Conservation (phyloP, 2,329 filamentous ascomycete species). For the Sporothrix dimorphospora region DNA sequence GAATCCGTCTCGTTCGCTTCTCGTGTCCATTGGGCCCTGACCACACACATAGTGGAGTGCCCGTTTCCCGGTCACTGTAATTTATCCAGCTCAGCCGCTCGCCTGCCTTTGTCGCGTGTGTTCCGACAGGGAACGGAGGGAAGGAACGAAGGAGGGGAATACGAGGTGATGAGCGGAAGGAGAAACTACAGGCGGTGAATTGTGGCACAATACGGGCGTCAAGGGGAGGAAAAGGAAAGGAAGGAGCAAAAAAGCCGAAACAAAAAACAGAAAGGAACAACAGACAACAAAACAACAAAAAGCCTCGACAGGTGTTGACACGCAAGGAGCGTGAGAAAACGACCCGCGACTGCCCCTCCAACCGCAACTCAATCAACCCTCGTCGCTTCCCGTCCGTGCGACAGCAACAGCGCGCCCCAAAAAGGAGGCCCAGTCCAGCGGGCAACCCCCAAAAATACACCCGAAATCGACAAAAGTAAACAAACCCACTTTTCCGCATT, state of each 20-base stretch:
- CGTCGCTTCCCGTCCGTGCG: constrained; percentile 20
- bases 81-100: constrained; percentile 24
- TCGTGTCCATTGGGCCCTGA: background rate
- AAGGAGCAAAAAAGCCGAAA: background rate
- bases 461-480: constrained; percentile 32
- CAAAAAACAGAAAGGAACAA: constrained; percentile 8
- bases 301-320: background rate
- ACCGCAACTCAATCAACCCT: background rate
- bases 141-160: constrained; percentile 22
- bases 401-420: constrained; percentile 1
- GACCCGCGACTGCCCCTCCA: constrained; percentile 15
- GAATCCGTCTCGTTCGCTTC: constrained; percentile 1
- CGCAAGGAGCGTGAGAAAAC: background rate
- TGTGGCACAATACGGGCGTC: constrained; percentile 24
- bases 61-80: constrained; percentile 25
- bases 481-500: constrained; percentile 25
- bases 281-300: background rate
- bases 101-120: constrained; percentile 11
- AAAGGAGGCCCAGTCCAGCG: constrained; percentile 11
- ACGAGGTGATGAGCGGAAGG: constrained; percentile 12
- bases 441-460: constrained; percentile 2
- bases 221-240: constrained; percentile 11
- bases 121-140: constrained; percentile 4
- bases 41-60: background rate
- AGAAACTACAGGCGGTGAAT: constrained; percentile 21